phyloP scores from a whole-genome alignment of 106 monocot genomes.

The Apostasia ramifera region DNA sequence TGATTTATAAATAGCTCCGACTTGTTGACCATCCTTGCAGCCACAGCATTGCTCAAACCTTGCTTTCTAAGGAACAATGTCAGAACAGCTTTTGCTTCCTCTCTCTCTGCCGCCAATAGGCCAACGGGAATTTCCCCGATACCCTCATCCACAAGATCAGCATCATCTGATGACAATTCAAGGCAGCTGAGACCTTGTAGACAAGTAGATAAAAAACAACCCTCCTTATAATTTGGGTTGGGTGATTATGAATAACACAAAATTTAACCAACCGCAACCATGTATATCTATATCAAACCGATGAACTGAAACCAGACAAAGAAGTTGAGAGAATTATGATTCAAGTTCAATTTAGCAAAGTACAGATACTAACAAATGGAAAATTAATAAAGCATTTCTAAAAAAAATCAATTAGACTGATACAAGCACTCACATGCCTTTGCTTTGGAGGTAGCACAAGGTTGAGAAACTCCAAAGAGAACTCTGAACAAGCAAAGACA shows the following conservation, averaged over 20 bases:
- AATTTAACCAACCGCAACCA: not conserved
- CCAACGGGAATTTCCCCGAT: conserved; percentile 48
- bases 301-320: no score
- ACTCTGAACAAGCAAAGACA: conserved; percentile 15
- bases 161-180: conserved; percentile 31
- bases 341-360: not conserved
- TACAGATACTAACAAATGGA: no score
- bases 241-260: not conserved
- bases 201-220: no score
- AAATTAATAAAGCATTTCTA: no score
- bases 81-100: conserved; percentile 91
- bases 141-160: conserved; percentile 13
- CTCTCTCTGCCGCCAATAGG: conserved; percentile 76
- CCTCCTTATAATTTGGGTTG: no score
- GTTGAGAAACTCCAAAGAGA: conserved; percentile 14
- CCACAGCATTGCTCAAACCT: conserved; percentile 74
- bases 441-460: conserved; percentile 30
- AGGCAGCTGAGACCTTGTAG: not conserved
- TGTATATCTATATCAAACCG: not conserved
- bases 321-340: no score
- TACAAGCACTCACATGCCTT: conserved; percentile 31
- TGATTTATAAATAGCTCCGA: conserved; percentile 82
- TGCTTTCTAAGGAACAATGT: conserved; percentile 77
- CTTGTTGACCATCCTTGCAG: conserved; percentile 80
- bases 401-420: not conserved